phyloP scores from a whole-genome alignment of 495 filamentous ascomycete species.

The Pseudoneurospora amorphoporcata region DNA sequence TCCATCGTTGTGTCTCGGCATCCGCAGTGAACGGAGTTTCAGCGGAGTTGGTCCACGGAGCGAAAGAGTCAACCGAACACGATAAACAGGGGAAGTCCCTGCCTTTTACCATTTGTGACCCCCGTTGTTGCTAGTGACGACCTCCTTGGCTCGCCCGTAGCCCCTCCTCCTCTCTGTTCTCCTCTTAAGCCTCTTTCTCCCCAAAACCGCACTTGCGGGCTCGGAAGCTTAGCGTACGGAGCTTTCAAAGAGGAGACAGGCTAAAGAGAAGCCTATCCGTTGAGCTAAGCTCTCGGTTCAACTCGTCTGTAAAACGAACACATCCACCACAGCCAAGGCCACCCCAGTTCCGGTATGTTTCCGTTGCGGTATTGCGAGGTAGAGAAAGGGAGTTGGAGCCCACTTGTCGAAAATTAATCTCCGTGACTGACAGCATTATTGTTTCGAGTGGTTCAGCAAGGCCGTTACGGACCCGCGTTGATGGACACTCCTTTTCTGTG shows the following conservation, averaged over 20 bases:
- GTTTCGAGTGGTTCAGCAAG: not conserved
- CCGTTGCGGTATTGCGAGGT: not conserved
- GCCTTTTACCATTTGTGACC: not conserved
- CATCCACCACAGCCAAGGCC: not conserved
- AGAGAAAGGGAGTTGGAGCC: not conserved
- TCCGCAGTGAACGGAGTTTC: not conserved
- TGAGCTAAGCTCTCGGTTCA: not conserved
- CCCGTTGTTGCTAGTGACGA: not conserved
- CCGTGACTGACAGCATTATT: not conserved
- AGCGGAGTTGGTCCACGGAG: not conserved
- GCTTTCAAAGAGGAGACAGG: not conserved
- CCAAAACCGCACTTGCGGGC: not conserved
- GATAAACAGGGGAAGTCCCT: not conserved
- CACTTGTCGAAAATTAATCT: not conserved
- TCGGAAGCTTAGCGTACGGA: not conserved
- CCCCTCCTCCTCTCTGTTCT: not conserved
- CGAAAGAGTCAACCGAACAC: not conserved
- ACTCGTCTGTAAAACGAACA: not conserved
- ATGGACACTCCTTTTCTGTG: not conserved
- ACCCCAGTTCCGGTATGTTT: not conserved
- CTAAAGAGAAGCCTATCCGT: not conserved
- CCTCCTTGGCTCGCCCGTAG: not conserved
- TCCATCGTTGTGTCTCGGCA: not conserved
- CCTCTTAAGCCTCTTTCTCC: not conserved
- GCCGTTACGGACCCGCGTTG: not conserved